Evolutionary conservation across 2,329 filamentous ascomycete genomes (phyloP).

Genomic region (Aspergillus quadrilineatus): DNA sequence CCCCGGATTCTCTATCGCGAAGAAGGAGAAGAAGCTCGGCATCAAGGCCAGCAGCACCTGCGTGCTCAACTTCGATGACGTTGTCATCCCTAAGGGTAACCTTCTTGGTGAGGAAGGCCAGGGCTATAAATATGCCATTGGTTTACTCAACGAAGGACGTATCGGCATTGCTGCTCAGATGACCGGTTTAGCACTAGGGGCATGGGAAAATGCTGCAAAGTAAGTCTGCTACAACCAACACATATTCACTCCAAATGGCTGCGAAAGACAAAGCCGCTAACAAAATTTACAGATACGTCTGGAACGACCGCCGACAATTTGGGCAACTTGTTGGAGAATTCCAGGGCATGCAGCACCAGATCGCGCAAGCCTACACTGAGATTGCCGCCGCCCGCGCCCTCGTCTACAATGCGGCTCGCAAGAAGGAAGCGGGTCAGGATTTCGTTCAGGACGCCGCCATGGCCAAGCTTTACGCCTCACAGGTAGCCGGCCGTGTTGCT

Average conservation of each 20-base stretch:
- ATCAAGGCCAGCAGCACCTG: constrained; percentile 96
- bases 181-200: constrained; percentile 91
- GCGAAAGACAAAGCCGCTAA: neutral
- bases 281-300: constrained; percentile 68
- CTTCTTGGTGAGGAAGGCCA: constrained; percentile 84
- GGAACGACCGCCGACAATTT: constrained; percentile 98
- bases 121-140: constrained; percentile 97
- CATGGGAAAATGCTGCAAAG: constrained; percentile 90
- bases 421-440: constrained; percentile 96
- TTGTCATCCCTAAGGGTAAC: constrained; percentile 83
- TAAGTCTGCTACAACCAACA: constrained; percentile 36
- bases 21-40: constrained; percentile 99
- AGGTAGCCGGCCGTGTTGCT: constrained; percentile 84
- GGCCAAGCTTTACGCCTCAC: constrained; percentile 93
- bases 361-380: constrained; percentile 92
- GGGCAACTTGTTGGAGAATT: constrained; percentile 91
- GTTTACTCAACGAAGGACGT: constrained; percentile 88
- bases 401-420: constrained; percentile 92
- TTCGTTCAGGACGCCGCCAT: constrained; percentile 96
- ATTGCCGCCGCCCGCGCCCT: constrained; percentile 87
- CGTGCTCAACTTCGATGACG: constrained; percentile 96
- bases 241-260: neutral
- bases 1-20: constrained; percentile 88
- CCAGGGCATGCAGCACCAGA: constrained; percentile 99
- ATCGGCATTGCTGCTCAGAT: constrained; percentile 99